These are phyloP conservation scores for Silybum marianum DNA, from an alignment of 129 eudicot genomes.

Conservation along the genomic window DNA sequence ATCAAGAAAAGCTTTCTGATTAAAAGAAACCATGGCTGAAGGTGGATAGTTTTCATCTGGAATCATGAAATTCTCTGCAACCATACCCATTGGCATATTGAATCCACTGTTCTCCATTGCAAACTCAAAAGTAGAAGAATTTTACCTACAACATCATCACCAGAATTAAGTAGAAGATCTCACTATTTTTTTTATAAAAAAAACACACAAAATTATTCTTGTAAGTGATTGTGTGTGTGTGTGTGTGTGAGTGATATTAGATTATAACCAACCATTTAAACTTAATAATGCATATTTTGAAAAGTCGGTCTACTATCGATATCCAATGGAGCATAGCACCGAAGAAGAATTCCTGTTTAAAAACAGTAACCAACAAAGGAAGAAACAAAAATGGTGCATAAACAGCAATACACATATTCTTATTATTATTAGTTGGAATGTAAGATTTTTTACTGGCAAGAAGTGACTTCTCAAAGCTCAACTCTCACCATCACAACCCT, in stretches of 20 bases:
- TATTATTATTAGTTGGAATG: constrained; percentile 32
- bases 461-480: constrained; percentile 47
- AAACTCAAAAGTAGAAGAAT: constrained; percentile 22
- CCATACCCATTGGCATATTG: constrained; percentile 43
- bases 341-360: neutral
- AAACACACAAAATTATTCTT: neutral
- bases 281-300: neutral
- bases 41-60: constrained; percentile 41
- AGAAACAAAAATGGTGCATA: constrained; percentile 37
- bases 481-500: constrained; percentile 39
- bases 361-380: constrained; percentile 30
- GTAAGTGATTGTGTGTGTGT: constrained; percentile 3
- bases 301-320: constrained; percentile 9
- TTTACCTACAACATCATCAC: constrained; percentile 23
- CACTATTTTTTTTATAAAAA: neutral
- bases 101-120: constrained; percentile 49
- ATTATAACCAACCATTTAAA: constrained; percentile 14
- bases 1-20: constrained; percentile 38
- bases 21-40: constrained; percentile 30
- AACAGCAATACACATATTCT: constrained; percentile 2
- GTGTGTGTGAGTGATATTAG: constrained; percentile 2
- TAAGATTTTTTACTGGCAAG: constrained; percentile 33
- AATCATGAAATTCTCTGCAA: constrained; percentile 31
- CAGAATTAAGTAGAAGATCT: constrained; percentile 17
- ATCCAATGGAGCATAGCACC: constrained; percentile 2